Base-by-base conservation (phyloP, 345 rosid genomes). In the Stellera chamaejasme region DNA sequence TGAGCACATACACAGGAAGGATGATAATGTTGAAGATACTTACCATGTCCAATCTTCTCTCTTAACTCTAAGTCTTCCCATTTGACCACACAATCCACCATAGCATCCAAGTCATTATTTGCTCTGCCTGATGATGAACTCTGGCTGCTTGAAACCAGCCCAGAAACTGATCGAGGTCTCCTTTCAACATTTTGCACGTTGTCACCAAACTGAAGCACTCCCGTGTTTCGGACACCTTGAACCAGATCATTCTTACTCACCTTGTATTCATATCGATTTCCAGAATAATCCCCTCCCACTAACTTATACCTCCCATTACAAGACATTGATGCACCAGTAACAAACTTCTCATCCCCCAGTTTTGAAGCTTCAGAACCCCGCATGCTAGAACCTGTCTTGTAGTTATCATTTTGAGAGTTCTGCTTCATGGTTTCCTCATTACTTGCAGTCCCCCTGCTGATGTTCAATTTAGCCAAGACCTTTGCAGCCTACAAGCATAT, bases 11-110 rank as follows among this genome's bases (percentile, higher is more conserved):
- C 32, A 59, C n/a, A 25, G 52, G 46, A 10, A 26, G 27, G 14
- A 16, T 36, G 32, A 43, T 58, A 36, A 10, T 13, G 42, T 28
- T 56, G 2, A 42, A 27, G 72, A 65, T 42, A 8, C 45, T 66
- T 75, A 88, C 96, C 98, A 82, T 83, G 81, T 12, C 96, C 98
- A 53, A 88, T 69, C 75, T 83, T 83, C 69, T 82, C 88, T 45
- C 90, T 79, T 39, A 92, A 62, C 50, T 66, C 70, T 26, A 92
- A 79, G 68, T 85, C 84, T 69, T 88, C 84, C 93, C 90, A 92
- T 11, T 9, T 78, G 70, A 92, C 81, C 71, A 72, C 90, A 59
- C 88, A 84, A 11, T 76, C 80, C 6, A 65, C 59, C 39, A 48
- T 48, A 10, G 68, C 36, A 26, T 64, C 63, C 47, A 72, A 59